Conservation (phyloP, 139 green algal genomes). For the Micractinium sp. region DNA sequence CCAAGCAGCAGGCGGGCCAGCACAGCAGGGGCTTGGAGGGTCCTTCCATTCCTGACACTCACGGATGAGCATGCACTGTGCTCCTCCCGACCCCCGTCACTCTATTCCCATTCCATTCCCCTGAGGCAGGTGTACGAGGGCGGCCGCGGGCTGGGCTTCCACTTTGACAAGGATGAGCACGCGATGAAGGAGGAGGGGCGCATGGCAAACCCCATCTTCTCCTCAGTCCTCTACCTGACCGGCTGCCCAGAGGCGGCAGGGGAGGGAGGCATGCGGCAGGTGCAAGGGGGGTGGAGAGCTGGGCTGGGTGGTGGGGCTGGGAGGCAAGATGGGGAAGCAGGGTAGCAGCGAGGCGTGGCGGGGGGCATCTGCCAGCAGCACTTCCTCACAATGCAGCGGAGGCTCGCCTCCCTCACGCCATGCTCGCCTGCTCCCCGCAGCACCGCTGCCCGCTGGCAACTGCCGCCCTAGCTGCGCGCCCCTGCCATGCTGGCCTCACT, state of each 20-base stretch:
- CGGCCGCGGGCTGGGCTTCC: constrained; percentile 71
- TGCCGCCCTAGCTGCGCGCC: no score
- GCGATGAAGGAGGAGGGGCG: constrained; percentile 40
- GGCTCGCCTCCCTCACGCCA: no score
- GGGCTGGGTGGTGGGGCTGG: neutral
- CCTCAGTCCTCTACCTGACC: constrained; percentile 72
- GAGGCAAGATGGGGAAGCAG: no score
- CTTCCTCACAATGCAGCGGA: no score
- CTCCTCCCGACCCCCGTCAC: constrained; percentile 24
- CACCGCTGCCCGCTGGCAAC: no score
- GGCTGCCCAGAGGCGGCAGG: constrained; percentile 1
- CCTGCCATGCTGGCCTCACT: no score
- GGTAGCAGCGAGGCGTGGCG: no score
- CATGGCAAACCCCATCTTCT: constrained; percentile 65
- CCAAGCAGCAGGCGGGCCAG: no score
- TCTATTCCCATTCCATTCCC: neutral
- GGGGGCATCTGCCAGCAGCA: no score
- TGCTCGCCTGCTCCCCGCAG: no score
- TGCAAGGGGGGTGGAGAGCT: neutral
- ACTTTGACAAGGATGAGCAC: constrained; percentile 82
- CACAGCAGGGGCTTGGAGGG: no score
- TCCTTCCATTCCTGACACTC: no score
- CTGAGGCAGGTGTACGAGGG: constrained; percentile 55
- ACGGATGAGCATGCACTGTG: neutral
- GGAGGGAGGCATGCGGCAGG: constrained; percentile 1